Conservation (phyloP, 78 protist species). For the Emiliania huxleyi region DNA sequence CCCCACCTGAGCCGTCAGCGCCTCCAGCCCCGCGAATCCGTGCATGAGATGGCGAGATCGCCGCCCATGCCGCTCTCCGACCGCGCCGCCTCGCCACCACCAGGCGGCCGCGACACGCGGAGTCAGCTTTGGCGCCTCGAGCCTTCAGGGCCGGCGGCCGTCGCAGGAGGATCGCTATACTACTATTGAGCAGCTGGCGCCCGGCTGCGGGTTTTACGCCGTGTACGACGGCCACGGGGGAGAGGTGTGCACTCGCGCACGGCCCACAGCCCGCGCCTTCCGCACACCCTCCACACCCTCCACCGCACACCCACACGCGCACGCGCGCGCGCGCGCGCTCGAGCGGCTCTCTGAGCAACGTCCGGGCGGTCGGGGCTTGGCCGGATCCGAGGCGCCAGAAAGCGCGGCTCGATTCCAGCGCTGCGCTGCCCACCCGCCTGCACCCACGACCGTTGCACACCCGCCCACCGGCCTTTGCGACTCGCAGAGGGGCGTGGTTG, state of each 20-base stretch:
- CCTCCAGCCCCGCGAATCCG: too few relatives aligned
- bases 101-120: not conserved
- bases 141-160: not conserved
- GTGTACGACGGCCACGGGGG: constrained; percentile 5
- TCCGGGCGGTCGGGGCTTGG: too few relatives aligned
- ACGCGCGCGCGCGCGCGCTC: not conserved
- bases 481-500: too few relatives aligned
- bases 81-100: too few relatives aligned
- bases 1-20: too few relatives aligned
- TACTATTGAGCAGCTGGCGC: not conserved
- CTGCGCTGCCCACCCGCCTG: too few relatives aligned
- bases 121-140: not conserved
- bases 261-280: not conserved
- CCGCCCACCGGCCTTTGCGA: too few relatives aligned
- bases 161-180: not conserved
- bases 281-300: not conserved
- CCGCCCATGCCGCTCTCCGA: too few relatives aligned
- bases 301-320: not conserved
- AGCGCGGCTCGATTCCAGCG: not conserved
- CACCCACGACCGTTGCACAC: too few relatives aligned
- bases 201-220: not conserved
- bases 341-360: too few relatives aligned
- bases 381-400: not conserved
- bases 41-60: too few relatives aligned
- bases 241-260: not conserved